Conservation (phyloP, 306 rosid genomes). For the Medicago lupulina region DNA sequence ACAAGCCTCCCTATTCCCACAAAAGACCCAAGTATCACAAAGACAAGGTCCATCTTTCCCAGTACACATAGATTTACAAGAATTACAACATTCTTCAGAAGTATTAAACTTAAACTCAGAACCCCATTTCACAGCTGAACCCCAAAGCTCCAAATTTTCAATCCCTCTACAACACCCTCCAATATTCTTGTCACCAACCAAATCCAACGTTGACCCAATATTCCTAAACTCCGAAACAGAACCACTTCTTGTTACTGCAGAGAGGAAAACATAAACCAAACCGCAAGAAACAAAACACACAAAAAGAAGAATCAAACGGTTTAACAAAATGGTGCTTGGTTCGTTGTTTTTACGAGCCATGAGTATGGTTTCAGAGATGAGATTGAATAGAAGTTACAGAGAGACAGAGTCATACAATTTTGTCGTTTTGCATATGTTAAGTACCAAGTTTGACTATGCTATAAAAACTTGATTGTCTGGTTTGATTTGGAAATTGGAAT, state of each 20-base stretch:
- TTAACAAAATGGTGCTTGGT: constrained; percentile 44
- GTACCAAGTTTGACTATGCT: constrained; percentile 11
- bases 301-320: constrained; percentile 52
- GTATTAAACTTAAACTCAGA: constrained; percentile 79
- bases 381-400: background rate
- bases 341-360: constrained; percentile 81
- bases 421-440: background rate
- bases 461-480: constrained; percentile 2
- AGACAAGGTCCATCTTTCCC: constrained; percentile 90
- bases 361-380: constrained; percentile 1
- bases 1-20: constrained; percentile 75
- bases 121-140: constrained; percentile 93
- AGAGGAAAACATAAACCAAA: constrained; percentile 63
- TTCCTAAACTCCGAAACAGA: constrained; percentile 33
- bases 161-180: constrained; percentile 77
- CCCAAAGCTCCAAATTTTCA: constrained; percentile 88
- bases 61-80: constrained; percentile 87
- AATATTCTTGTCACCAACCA: constrained; percentile 36
- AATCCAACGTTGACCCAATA: constrained; percentile 20
- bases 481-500: constrained; percentile 17
- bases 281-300: constrained; percentile 62
- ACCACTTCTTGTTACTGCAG: constrained; percentile 42
- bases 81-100: constrained; percentile 74
- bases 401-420: background rate
- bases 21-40: constrained; percentile 89